phyloP scores from a whole-genome alignment of 345 rosid species.

The Melaleuca quinquenervia region DNA sequence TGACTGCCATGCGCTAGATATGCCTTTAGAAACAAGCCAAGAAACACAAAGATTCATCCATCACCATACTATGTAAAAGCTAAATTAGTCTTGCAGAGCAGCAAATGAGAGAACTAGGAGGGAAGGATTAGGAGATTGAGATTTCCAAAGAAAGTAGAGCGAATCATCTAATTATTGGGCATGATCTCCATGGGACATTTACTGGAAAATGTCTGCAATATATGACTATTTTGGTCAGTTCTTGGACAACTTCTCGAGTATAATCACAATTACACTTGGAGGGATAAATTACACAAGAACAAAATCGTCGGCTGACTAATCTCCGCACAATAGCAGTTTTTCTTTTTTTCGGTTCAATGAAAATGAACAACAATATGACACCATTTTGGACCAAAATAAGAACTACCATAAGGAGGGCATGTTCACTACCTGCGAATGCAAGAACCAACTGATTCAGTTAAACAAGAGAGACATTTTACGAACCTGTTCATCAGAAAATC shows the following conservation, averaged over 20 bases:
- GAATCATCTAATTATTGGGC: background rate
- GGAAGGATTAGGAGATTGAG: background rate
- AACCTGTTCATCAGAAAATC: conserved; percentile 74
- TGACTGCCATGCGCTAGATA: conserved; percentile 31
- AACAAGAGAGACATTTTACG: background rate
- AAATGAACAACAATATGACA: background rate
- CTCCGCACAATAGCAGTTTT: background rate
- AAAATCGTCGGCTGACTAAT: background rate
- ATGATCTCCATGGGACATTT: background rate
- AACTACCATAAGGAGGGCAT: background rate
- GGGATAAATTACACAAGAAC: background rate
- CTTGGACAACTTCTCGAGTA: background rate
- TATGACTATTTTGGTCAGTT: background rate
- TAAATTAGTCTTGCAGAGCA: background rate
- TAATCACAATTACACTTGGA: background rate
- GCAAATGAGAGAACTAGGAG: background rate
- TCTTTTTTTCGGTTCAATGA: background rate
- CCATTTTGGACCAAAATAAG: background rate
- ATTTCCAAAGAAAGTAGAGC: background rate
- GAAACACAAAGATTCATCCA: background rate
- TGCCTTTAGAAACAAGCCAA: conserved; percentile 16
- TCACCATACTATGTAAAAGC: background rate
- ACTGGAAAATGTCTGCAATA: background rate
- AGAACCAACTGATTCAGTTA: background rate
- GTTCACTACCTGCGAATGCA: background rate